Base-by-base conservation (phyloP, 1,284 basidiomycete species). In the Pseudozyma thailandica region DNA sequence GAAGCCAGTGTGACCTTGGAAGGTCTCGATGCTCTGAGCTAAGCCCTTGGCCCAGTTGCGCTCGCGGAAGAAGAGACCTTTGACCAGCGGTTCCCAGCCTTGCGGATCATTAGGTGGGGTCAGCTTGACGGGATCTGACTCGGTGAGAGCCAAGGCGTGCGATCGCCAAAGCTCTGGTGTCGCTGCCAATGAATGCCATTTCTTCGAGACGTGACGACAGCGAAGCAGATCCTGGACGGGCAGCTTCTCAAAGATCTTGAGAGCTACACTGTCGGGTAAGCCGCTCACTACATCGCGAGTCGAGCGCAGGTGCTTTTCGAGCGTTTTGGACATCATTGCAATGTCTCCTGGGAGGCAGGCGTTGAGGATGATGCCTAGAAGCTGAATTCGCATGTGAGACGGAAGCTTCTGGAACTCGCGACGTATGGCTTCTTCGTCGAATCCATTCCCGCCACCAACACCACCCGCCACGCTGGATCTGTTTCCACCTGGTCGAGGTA, bases 1-100 rank as follows among this genome's bases (percentile, higher is more conserved):
- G 81, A 93, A 94, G 79, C 90, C 91, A 6, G 90, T 92, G 76
- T 95, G 93, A 0, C 92, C 93, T 41, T 88, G 87, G 48, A 94
- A 86, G 85, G 92, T 89, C 12, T 89, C 85, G 38, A 94, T 86
- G 15, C 85, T 87, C 83, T 94, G 92, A 0, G 92, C 90, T 1
- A 92, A 85, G 26, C 78, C 78, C 28, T 58, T 52, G 28, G 77
- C 85, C 87, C 94, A 93, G 84, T 95, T 94, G 43, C 88, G 88
- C 84, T 95, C 93, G 33, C 93, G 89, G 81, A 91, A 89, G 79
- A 92, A 91, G 6, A 95, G 86, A 4, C 89, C 89, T 41, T 89
- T 88, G 80, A 93, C 94, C 13, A 94, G 84, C 0, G 88, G 87
- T 74, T 91, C 90, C 66, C 80, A 79, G 5, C 61, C 70, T 20